These are phyloP conservation scores for Metarhizium album DNA, from an alignment of 2,329 filamentous ascomycete genomes.

Conservation along the genomic window DNA sequence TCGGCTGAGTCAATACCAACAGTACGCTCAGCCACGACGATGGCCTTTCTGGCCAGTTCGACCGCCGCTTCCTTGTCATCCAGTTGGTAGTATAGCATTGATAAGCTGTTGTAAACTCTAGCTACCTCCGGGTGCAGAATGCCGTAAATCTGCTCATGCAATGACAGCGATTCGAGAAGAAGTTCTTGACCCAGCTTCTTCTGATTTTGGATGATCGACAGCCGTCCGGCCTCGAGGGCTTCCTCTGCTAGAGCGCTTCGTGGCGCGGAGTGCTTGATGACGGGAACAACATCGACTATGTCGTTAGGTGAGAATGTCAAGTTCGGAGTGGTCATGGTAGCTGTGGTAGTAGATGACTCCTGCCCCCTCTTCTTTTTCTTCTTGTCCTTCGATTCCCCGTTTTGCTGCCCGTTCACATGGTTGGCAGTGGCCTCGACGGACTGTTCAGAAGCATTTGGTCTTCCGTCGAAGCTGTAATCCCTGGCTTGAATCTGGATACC, in stretches of 20 bases:
- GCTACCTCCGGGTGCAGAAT: conserved; percentile 95
- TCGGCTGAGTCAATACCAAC: conserved; percentile 88
- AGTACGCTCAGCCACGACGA: conserved; percentile 90
- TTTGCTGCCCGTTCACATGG: conserved; percentile 27
- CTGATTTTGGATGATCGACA: conserved; percentile 92
- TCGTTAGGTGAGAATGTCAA: conserved; percentile 67
- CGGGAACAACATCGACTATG: conserved; percentile 82
- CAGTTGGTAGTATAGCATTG: conserved; percentile 94
- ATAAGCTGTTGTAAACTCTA: conserved; percentile 86
- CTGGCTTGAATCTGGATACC: conserved; percentile 80
- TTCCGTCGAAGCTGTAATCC: conserved; percentile 28
- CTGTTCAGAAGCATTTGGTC: conserved; percentile 20
- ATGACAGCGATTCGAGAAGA: conserved; percentile 84
- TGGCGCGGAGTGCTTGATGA: conserved; percentile 89
- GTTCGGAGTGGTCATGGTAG: conserved; percentile 29
- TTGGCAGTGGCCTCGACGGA: conserved; percentile 20
- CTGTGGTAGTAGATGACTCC: conserved; percentile 39
- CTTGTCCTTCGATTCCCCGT: conserved; percentile 29
- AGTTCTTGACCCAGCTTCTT: conserved; percentile 94
- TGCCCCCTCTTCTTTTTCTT: conserved; percentile 58
- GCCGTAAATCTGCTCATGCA: conserved; percentile 98
- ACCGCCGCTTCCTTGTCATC: conserved; percentile 95
- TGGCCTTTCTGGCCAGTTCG: conserved; percentile 90
- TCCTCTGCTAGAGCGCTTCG: conserved; percentile 89
- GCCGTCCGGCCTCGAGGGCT: conserved; percentile 86